Evolutionary conservation across 2,329 filamentous ascomycete genomes (phyloP).

Genomic region (Mycosphaerella sp.): DNA sequence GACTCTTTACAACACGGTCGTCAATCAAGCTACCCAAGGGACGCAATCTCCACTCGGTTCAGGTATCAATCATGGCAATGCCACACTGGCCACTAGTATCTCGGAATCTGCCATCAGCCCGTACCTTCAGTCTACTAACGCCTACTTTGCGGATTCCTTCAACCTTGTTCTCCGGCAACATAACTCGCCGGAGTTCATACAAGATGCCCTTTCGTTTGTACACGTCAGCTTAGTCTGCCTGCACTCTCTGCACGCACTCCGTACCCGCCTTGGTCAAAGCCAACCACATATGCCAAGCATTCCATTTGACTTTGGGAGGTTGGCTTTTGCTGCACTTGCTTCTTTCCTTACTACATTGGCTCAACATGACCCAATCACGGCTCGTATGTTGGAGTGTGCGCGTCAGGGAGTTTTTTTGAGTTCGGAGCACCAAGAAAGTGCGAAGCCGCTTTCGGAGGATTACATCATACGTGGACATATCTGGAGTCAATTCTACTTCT

Average conservation of each 20-base stretch:
- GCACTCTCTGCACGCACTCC: slow-evolving; percentile 27
- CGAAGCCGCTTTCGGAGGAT: slow-evolving; percentile 61
- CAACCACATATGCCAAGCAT: slow-evolving; percentile 31
- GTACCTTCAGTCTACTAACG: slow-evolving; percentile 7
- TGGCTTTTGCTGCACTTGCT: slow-evolving; percentile 52
- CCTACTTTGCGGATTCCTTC: slow-evolving; percentile 23
- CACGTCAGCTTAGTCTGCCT: slow-evolving; percentile 60
- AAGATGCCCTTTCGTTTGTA: slow-evolving; percentile 53
- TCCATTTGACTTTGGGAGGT: slow-evolving; percentile 28
- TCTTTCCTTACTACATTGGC: slow-evolving; percentile 50
- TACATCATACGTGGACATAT: slow-evolving; percentile 59
- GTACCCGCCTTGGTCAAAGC: slow-evolving; percentile 8
- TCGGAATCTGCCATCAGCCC: neutral
- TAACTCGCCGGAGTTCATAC: slow-evolving; percentile 43
- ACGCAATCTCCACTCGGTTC: neutral
- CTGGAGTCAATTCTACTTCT: slow-evolving; percentile 56
- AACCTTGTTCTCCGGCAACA: slow-evolving; percentile 36
- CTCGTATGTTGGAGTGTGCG: slow-evolving; percentile 33
- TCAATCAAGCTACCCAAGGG: slow-evolving; percentile 13
- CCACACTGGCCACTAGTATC: neutral
- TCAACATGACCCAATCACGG: slow-evolving; percentile 33
- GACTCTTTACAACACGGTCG: slow-evolving; percentile 27
- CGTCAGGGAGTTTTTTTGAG: slow-evolving; percentile 37
- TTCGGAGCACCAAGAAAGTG: slow-evolving; percentile 38
- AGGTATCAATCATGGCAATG: neutral